These are phyloP conservation scores for sunflower (Helianthus annuus) DNA, from an alignment of 129 eudicot genomes.

Conservation along the genomic window HanXRQr2.0-SUNRISE NC_035437.2:61862646-61863145, in stretches of 20 bases:
- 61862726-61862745: neutral
- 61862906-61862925: conserved; percentile 39
- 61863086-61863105: no score
- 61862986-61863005: conserved; percentile 1
- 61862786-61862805: neutral
- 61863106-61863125: no score
- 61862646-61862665: conserved; percentile 29
- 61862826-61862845: conserved; percentile 36
- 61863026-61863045: no score
- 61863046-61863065: no score
- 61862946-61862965: conserved; percentile 26
- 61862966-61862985: neutral
- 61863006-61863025: no score
- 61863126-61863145: no score
- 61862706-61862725: conserved; percentile 27
- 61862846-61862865: conserved; percentile 36
- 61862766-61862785: conserved; percentile 11
- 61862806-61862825: conserved; percentile 16
- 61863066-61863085: no score
- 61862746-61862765: conserved; percentile 22
- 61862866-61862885: conserved; percentile 35
- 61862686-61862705: conserved; percentile 36
- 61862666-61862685: conserved; percentile 31
- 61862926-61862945: conserved; percentile 36
- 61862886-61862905: conserved; percentile 41